Base-by-base conservation (phyloP, 306 rosid species). In the Cyclanthera cordifolia region DNA sequence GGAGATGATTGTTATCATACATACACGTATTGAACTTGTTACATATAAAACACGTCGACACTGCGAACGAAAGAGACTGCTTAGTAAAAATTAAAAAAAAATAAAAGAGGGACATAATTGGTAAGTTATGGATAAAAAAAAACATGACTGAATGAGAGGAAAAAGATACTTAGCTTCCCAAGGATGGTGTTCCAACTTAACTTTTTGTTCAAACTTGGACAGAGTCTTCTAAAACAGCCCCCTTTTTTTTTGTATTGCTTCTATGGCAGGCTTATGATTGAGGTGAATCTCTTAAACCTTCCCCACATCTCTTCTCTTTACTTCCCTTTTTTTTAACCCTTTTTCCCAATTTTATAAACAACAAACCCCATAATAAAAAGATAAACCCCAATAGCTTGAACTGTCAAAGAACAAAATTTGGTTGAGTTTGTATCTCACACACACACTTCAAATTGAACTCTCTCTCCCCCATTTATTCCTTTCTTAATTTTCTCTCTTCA, bases 181-280 rank as follows among this genome's bases (percentile, higher is more conserved):
- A 69, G 63, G 19, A 52, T 53, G 61, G 34, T 1, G 47, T 68
- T 68, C 60, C 72, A 30, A 50, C 59, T 19, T 50, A 23, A 52
- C 73, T 69, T 69, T 69, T 53, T 52, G 32, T 69, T 69, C 73
- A 69, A 69, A 69, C 73, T 53, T 69, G 50, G 68, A 30, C 51
- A 69, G 61, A 69, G 61, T 69, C 73, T 69, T 69, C 63, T 50
- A 69, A 69, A 69, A 50, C 73, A 69, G 59, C 73, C n/a, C n/a
- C n/a, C 68, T 39, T 19, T 69, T 68, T 50, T 46, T 65, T 34
- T 34, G 12, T 52, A 69, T 69, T 69, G 45, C 73, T 68, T 68
- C 72, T 17, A 27, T 68, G 24, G 56, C 58, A 47, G 56, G 72
- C 58, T 68, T 48, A 68, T 68, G 72, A 68, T 69, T 69, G 57